phyloP scores from a whole-genome alignment of 352 stramenopile genomes.

The Phytophthora macrochlamydospora region DNA sequence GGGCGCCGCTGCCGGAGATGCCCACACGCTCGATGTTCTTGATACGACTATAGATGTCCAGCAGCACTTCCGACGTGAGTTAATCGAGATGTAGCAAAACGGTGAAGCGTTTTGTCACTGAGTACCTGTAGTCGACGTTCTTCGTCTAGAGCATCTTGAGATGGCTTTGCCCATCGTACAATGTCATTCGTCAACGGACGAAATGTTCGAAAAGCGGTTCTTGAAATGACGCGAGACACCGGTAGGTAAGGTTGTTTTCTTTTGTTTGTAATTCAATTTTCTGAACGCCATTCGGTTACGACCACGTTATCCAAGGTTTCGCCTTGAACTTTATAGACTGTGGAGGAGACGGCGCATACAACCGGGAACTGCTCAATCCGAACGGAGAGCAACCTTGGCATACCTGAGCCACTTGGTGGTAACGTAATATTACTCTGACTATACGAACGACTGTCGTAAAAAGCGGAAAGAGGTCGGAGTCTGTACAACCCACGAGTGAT shows the following conservation, averaged over 20 bases:
- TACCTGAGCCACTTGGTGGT: background rate
- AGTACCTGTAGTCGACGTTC: background rate
- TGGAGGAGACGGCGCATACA: background rate
- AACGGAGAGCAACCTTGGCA: background rate
- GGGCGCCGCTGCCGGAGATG: slow-evolving; percentile 29
- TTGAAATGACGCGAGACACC: background rate
- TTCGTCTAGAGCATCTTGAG: background rate
- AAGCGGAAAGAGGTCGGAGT: slow-evolving; percentile 4
- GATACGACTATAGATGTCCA: slow-evolving; percentile 70
- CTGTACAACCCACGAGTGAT: background rate
- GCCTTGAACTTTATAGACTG: background rate
- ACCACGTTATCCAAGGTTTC: background rate
- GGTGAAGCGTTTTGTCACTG: background rate
- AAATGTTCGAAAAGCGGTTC: background rate
- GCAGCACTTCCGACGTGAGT: slow-evolving; percentile 55
- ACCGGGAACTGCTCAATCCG: slow-evolving; percentile 1
- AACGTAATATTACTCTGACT: background rate
- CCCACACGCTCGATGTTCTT: slow-evolving; percentile 70
- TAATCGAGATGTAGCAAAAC: too few species aligned
- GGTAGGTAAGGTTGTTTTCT: slow-evolving; percentile 1
- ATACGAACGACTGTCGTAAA: background rate
- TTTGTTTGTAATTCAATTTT: background rate
- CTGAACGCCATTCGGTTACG: background rate
- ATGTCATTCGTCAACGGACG: background rate
- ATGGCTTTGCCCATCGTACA: background rate